phyloP scores from a whole-genome alignment of 1,139 yeast genomes.

The Pichia sp. region DNA sequence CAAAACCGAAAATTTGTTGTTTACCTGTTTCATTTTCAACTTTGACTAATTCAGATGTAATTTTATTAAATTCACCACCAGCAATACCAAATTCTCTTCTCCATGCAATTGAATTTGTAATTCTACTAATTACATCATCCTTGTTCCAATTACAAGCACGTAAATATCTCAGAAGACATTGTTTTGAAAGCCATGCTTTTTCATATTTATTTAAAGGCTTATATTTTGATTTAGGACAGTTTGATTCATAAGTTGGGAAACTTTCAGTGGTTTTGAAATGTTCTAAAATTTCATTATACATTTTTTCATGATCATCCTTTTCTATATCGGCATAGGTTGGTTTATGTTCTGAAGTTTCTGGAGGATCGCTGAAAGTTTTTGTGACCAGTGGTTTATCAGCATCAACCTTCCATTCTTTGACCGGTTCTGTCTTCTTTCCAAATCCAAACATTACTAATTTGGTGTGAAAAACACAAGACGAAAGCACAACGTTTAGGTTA shows the following conservation, averaged over 20 bases:
- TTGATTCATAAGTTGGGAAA: slow-evolving; percentile 38
- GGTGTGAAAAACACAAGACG: background rate
- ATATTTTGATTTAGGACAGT: slow-evolving; percentile 18
- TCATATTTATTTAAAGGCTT: slow-evolving; percentile 51
- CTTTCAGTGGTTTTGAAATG: slow-evolving; percentile 41
- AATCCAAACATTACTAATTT: slow-evolving; percentile 19
- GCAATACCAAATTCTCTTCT: slow-evolving; percentile 66
- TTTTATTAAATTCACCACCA: slow-evolving; percentile 44
- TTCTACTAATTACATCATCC: slow-evolving; percentile 61
- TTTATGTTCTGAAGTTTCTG: slow-evolving; percentile 9
- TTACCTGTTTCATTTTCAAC: slow-evolving; percentile 84
- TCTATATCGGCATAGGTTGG: slow-evolving; percentile 23
- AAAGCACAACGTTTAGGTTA: background rate
- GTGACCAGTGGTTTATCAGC: slow-evolving; percentile 18
- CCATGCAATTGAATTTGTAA: slow-evolving; percentile 48
- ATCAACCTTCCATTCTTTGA: slow-evolving; percentile 25
- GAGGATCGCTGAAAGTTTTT: slow-evolving; percentile 21
- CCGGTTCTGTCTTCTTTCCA: slow-evolving; percentile 17
- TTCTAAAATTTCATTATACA: slow-evolving; percentile 50
- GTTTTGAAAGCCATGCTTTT: slow-evolving; percentile 82
- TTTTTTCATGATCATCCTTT: slow-evolving; percentile 46
- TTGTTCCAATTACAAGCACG: slow-evolving; percentile 87
- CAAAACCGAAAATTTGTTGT: slow-evolving; percentile 79
- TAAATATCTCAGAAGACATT: slow-evolving; percentile 78
- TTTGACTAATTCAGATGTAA: slow-evolving; percentile 57